Base-by-base conservation (phyloP, 2,329 filamentous ascomycete genomes). In the Penicillium sp. region DNA sequence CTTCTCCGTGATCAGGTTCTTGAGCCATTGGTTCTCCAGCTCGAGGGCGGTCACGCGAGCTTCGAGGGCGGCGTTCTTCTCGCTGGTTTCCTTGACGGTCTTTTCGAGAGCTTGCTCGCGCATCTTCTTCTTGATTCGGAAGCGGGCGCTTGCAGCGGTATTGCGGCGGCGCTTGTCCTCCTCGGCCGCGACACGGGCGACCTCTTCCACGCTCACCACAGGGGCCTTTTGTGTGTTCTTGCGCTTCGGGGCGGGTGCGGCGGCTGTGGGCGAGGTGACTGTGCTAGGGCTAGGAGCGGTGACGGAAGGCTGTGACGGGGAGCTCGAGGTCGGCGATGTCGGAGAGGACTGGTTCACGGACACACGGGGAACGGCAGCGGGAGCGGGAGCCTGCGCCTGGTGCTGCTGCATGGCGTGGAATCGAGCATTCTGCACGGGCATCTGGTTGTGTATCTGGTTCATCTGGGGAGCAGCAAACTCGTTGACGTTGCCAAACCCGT, bases 51-150 rank as follows among this genome's bases (percentile, higher is more conserved):
- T 85, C 56, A 95, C 90, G 63, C 87, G 87, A 71, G 84, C 84
- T 79, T 96, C 91, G 5, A 96, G 84, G n/a, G 83, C 82, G 3
- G 86, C 82, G 56, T 93, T 90, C 80, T 93, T 92, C 26, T 94
- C 91, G 38, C 85, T 86, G 80, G 93, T 91, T 67, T 96, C 92
- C 79, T 93, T 93, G 71, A 92, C 89, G 5, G 87, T 90, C 75
- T 87, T 88, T 77, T 94, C 91, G 53, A 96, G 85, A 7, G 91
- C 91, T 77, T 92, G 90, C 82, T 96, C 92, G 48, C 92, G 90
- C 81, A 94, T 91, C 87, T 96, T 96, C 89, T 96, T 96, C 88
- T 96, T 96, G 71, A 96, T 88, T 61, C 92, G 90, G 85, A 96
- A 96, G 38, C 92, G 90, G n/a, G 92, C 92, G 67, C 90, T 93